Base-by-base conservation (phyloP, 768 basidiomycete species). In the Botryobasidium botryosum region DNA sequence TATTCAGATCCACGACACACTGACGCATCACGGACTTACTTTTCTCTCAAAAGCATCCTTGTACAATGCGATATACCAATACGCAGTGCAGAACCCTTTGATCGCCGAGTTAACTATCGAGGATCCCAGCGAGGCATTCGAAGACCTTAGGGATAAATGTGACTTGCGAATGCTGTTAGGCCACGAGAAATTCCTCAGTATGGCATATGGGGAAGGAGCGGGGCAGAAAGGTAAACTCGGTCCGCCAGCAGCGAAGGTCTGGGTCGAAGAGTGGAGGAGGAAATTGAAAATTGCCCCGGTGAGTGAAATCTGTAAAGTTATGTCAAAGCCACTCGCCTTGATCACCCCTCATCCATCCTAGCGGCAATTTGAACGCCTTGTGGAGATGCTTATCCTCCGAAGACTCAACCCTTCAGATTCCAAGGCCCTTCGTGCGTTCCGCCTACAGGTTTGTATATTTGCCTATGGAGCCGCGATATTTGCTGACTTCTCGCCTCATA, bases 81-180 rank as follows among this genome's bases (percentile, higher is more conserved):
- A 84, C 55, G 70, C 83, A 17, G 59, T 82, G 35, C 63, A 70
- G 12, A 71, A 71, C 39, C 67, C 77, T 2, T 64, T 71, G 40
- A 73, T 92, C 31, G 78, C 82, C n/a, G 92, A 97, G 60, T 64
- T 97, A 33, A 94, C 90, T 1, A 84, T 99, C 18, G 94, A 99
- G 62, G 94, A 99, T 59, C 94, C 94, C 1, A 88, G 88, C 0
- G 94, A 99, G 62, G 84, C 86, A 7, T 96, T 99, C 56, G 92
- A 97, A 59, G 94, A 97, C 59, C 69, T 97, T 35, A 69, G 92
- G 27, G 94, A 97, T 62, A 79, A 85, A 44, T 83, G 81, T 52
- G 94, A 99, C 59, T 68, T 97, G 17, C 64, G 70, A 50, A 81
- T 82, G 71, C 67, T 97, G 17, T 67, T 85, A 12, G 59, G 64